These are phyloP conservation scores for Kwoniella pini DNA, from an alignment of 768 basidiomycete species.

Conservation along the genomic window DNA sequence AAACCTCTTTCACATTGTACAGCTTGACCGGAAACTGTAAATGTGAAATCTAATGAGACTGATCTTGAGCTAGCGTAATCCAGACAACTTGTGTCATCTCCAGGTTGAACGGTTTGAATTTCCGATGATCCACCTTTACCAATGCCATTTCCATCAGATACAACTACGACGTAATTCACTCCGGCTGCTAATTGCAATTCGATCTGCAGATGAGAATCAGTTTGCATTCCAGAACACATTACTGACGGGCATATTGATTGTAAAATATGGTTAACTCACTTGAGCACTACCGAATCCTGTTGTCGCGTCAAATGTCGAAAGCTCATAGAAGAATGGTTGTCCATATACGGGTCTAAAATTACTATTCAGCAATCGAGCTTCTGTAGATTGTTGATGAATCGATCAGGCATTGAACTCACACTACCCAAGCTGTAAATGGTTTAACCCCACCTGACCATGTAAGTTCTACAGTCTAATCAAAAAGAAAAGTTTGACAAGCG, in stretches of 20 bases:
- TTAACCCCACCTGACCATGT: constrained; percentile 28
- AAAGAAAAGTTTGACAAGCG: too few relatives aligned
- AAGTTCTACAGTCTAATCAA: constrained; percentile 29
- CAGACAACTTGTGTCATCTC: constrained; percentile 34
- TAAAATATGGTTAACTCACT: constrained; percentile 2
- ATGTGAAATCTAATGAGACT: constrained; percentile 37
- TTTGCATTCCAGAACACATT: neutral
- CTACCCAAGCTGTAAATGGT: constrained; percentile 38
- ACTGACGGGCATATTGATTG: neutral
- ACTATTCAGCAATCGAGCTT: neutral
- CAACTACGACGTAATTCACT: constrained; percentile 38
- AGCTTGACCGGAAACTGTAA: constrained; percentile 32
- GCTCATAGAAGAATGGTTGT: constrained; percentile 37
- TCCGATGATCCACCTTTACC: constrained; percentile 42
- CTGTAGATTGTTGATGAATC: too few relatives aligned
- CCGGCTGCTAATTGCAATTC: constrained; percentile 34
- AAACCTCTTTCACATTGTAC: constrained; percentile 40
- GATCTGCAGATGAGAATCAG: constrained; percentile 23
- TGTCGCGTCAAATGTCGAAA: constrained; percentile 26
- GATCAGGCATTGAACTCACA: too few relatives aligned
- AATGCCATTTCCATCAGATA: constrained; percentile 36
- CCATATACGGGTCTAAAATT: constrained; percentile 29
- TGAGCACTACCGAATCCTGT: constrained; percentile 22
- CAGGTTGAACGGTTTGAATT: constrained; percentile 29
- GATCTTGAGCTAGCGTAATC: constrained; percentile 27